Evolutionary conservation across 306 rosid species (phyloP).

Genomic region (Dalbergia oliveri): DNA sequence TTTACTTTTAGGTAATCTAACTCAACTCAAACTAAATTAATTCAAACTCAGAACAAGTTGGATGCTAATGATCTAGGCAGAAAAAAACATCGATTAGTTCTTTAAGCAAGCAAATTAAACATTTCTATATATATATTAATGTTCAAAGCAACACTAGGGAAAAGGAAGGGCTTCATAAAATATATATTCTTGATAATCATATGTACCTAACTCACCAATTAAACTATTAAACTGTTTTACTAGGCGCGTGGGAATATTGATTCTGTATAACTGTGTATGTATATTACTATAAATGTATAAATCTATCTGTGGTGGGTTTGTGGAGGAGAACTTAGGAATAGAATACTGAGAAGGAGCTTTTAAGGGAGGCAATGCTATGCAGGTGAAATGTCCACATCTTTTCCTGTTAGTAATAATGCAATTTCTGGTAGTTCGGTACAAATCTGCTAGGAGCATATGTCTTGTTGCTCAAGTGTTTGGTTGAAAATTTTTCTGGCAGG

Average conservation of each 20-base stretch:
- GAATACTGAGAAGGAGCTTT: slow-evolving; percentile 41
- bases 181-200: not conserved
- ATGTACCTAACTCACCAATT: not conserved
- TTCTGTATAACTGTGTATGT: not conserved
- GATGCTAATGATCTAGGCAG: no score
- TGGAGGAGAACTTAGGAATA: slow-evolving; percentile 28
- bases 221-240: not conserved
- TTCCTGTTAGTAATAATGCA: slow-evolving; percentile 35
- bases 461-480: slow-evolving; percentile 28
- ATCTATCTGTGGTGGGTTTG: not conserved
- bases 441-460: not conserved
- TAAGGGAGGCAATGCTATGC: slow-evolving; percentile 54
- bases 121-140: no score
- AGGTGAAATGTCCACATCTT: slow-evolving; percentile 48
- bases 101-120: not conserved
- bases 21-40: no score
- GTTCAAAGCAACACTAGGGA: not conserved
- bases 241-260: slow-evolving; percentile 39
- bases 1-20: no score
- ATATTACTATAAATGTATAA: not conserved
- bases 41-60: no score
- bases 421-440: slow-evolving; percentile 48
- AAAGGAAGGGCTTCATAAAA: not conserved
- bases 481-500: slow-evolving; percentile 6
- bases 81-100: not conserved